Percentiles rank a stretch among this genome's conserved stretches.
Evolutionary conservation across 2,329 filamentous ascomycete species (phyloP).

Genomic region (Ophiostoma pallidulum): DNA sequence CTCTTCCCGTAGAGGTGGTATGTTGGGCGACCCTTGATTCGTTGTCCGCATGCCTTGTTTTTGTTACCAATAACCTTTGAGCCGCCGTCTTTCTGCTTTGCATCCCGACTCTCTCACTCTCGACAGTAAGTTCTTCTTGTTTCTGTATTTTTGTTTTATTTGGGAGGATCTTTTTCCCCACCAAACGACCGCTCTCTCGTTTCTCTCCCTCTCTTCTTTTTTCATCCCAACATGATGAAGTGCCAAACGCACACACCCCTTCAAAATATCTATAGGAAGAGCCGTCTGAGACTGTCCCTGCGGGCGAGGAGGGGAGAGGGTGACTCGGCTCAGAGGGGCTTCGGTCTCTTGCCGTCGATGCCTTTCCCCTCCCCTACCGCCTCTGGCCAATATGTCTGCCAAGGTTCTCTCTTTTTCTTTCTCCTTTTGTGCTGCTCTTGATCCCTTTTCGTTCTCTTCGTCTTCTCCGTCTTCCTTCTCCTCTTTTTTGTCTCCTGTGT

Average conservation of each 20-base stretch:
- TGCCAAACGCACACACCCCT: conserved; percentile 24
- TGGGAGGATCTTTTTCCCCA: neutral
- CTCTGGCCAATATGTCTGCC: neutral
- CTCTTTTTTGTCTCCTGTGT: conserved; percentile 2
- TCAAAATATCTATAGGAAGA: conserved; percentile 29
- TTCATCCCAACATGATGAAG: conserved; percentile 26
- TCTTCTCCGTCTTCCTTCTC: neutral
- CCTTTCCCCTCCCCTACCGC: conserved; percentile 5
- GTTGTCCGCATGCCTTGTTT: too few species aligned
- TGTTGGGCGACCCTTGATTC: too few species aligned
- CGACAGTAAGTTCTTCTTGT: too few species aligned
- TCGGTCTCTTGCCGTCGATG: conserved; percentile 12
- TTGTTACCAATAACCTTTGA: too few species aligned
- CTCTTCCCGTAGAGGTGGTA: too few species aligned
- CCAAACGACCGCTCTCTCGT: neutral
- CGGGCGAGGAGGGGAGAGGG: neutral
- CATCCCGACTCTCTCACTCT: too few species aligned
- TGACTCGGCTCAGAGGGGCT: too few species aligned
- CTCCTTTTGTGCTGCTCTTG: neutral
- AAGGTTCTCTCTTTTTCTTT: neutral
- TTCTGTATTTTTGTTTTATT: too few species aligned
- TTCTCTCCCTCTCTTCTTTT: neutral
- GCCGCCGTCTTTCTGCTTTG: too few species aligned
- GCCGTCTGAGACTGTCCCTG: conserved; percentile 31
- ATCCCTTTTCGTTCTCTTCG: neutral